Percentiles rank a stretch among this genome's conserved stretches.
These are phyloP conservation scores for Lichtheimia corymbifera DNA, from an alignment of 371 early-diverging fungal genomes.

Conservation along the genomic window DNA sequence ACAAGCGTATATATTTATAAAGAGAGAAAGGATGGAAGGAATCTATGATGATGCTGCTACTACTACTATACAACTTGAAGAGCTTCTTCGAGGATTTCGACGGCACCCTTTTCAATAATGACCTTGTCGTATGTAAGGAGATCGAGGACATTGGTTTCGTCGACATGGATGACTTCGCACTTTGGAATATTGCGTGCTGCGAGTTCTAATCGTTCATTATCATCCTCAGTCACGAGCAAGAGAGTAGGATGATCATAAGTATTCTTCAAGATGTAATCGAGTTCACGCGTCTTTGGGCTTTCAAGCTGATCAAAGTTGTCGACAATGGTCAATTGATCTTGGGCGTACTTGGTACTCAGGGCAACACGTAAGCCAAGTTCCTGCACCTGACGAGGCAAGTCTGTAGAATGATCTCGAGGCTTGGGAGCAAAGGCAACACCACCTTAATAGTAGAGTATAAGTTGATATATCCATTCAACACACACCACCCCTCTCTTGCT, in stretches of 20 bases:
- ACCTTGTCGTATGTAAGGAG: constrained; percentile 77
- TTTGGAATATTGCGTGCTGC: constrained; percentile 71
- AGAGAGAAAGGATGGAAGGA: too few relatives aligned
- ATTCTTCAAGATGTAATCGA: constrained; percentile 55
- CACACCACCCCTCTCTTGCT: background rate
- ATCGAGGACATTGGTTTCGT: constrained; percentile 79
- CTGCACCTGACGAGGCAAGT: constrained; percentile 86
- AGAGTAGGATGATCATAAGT: constrained; percentile 42
- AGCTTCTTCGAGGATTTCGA: constrained; percentile 64
- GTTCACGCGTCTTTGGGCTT: constrained; percentile 61
- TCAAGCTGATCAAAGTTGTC: constrained; percentile 62
- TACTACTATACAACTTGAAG: constrained; percentile 29
- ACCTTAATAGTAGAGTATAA: constrained; percentile 42
- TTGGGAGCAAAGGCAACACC: constrained; percentile 89
- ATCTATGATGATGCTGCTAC: too few relatives aligned
- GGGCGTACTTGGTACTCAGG: constrained; percentile 86
- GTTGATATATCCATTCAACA: too few relatives aligned
- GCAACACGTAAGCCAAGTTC: constrained; percentile 81
- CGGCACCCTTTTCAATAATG: constrained; percentile 76
- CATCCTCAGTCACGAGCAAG: constrained; percentile 52
- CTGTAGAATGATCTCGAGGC: constrained; percentile 81
- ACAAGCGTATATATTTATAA: too few relatives aligned
- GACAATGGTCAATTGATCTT: constrained; percentile 86
- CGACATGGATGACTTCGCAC: constrained; percentile 64
- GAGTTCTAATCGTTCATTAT: constrained; percentile 56